Conservation (phyloP, 164 flowering plant species). For the Chimonanthus praecox region DNA sequence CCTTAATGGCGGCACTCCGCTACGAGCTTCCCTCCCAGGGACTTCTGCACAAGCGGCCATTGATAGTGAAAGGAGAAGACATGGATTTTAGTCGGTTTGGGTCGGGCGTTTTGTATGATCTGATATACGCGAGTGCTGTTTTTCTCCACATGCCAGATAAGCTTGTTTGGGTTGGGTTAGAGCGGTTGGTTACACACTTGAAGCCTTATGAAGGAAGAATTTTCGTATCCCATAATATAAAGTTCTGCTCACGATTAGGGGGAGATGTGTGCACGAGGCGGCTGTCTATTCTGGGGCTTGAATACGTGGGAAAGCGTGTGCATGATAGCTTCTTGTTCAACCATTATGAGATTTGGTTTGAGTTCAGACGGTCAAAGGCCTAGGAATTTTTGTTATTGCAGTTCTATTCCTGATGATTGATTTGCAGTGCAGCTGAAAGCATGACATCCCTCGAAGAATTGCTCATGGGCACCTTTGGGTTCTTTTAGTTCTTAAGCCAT, state of each 20-base stretch:
- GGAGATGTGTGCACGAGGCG: conserved; percentile 82
- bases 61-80: conserved; percentile 81
- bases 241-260: conserved; percentile 87
- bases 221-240: conserved; percentile 86
- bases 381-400: conserved; percentile 14
- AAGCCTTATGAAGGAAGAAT: conserved; percentile 75
- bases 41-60: conserved; percentile 69
- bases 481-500: not conserved
- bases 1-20: conserved; percentile 86
- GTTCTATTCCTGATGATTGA: not conserved
- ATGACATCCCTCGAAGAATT: not conserved
- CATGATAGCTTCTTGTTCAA: conserved; percentile 95
- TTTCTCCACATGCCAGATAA: conserved; percentile 94
- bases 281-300: conserved; percentile 62
- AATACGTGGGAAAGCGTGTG: conserved; percentile 73
- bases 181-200: conserved; percentile 56
- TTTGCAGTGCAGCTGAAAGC: not conserved
- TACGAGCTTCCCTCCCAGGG: conserved; percentile 98
- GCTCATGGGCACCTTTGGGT: not conserved
- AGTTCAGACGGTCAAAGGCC: conserved; percentile 50
- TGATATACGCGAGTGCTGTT: conserved; percentile 97
- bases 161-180: conserved; percentile 91
- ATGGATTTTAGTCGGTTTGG: conserved; percentile 87
- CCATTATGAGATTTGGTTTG: conserved; percentile 95
- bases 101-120: conserved; percentile 49